Percentiles rank a stretch among this genome's conserved stretches.
phyloP scores from a whole-genome alignment of 495 filamentous ascomycete species.

The Penicillium malachiteum region DNA sequence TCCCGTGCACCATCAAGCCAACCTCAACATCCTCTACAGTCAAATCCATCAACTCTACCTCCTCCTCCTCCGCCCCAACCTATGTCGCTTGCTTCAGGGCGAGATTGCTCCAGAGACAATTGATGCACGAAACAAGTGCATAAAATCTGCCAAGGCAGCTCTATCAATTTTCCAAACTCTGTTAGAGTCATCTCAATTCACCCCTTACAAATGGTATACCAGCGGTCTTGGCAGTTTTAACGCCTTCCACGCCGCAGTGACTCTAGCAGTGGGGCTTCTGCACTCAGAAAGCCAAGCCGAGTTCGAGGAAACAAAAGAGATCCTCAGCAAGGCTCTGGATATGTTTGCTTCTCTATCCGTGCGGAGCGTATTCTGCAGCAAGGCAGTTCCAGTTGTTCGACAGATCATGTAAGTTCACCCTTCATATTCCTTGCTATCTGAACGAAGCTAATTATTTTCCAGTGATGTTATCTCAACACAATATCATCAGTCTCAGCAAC shows the following conservation, averaged over 20 bases:
- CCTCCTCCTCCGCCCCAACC: constrained; percentile 43
- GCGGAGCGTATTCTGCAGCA: constrained; percentile 43
- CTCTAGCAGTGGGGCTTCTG: constrained; percentile 31
- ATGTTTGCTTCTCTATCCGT: constrained; percentile 41
- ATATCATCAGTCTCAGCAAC: constrained; percentile 13
- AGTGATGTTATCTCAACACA: constrained; percentile 29
- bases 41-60: constrained; percentile 49
- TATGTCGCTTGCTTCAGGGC: constrained; percentile 41
- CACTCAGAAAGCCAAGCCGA: constrained; percentile 35
- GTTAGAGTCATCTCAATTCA: constrained; percentile 33
- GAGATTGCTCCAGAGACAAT: constrained; percentile 42
- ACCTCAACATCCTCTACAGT: constrained; percentile 47
- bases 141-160: constrained; percentile 41
- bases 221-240: constrained; percentile 45
- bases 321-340: constrained; percentile 33
- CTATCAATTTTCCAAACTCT: constrained; percentile 41
- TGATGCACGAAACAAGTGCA: constrained; percentile 40
- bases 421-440: not conserved
- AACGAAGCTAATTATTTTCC: constrained; percentile 2
- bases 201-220: constrained; percentile 48
- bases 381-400: constrained; percentile 38
- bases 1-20: constrained; percentile 40
- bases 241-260: constrained; percentile 39
- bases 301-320: constrained; percentile 32
- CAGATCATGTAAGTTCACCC: constrained; percentile 36